Percentiles rank a stretch among this genome's conserved stretches.
These are phyloP conservation scores for Rhytidiadelphus loreus DNA, from an alignment of 225 moss, liverwort and hornwort species.

Conservation along the genomic window DNA sequence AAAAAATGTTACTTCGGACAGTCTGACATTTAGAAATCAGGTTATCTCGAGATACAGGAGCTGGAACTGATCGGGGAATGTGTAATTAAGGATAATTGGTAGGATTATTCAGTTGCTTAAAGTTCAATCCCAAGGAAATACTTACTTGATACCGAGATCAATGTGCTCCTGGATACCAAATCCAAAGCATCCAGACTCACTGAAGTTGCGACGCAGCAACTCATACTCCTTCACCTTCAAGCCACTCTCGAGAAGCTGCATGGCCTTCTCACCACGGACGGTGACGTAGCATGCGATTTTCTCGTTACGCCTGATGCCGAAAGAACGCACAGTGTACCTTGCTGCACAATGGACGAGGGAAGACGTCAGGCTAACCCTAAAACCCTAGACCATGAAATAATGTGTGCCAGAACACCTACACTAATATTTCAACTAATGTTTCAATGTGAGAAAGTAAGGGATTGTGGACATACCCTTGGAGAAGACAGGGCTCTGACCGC, in stretches of 20 bases:
- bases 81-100: not conserved
- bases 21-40: not conserved
- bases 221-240: slow-evolving; percentile 41
- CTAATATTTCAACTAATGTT: not conserved
- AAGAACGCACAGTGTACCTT: slow-evolving; percentile 39
- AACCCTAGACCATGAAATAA: not conserved
- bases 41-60: not conserved
- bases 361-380: not conserved
- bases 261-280: slow-evolving; percentile 33
- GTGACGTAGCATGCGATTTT: slow-evolving; percentile 40
- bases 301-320: slow-evolving; percentile 36
- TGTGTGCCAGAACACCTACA: too few species aligned
- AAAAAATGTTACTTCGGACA: too few species aligned
- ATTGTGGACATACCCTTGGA: slow-evolving; percentile 7
- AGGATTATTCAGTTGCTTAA: not conserved
- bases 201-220: slow-evolving; percentile 37
- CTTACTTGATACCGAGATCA: slow-evolving; percentile 42
- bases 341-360: not conserved
- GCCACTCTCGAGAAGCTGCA: slow-evolving; percentile 40
- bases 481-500: slow-evolving; percentile 31
- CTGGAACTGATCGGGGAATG: too few species aligned
- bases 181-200: slow-evolving; percentile 38
- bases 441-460: not conserved
- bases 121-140: not conserved
- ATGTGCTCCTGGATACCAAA: slow-evolving; percentile 46